phyloP scores from a whole-genome alignment of 768 basidiomycete species.

The Panus rudis region DNA sequence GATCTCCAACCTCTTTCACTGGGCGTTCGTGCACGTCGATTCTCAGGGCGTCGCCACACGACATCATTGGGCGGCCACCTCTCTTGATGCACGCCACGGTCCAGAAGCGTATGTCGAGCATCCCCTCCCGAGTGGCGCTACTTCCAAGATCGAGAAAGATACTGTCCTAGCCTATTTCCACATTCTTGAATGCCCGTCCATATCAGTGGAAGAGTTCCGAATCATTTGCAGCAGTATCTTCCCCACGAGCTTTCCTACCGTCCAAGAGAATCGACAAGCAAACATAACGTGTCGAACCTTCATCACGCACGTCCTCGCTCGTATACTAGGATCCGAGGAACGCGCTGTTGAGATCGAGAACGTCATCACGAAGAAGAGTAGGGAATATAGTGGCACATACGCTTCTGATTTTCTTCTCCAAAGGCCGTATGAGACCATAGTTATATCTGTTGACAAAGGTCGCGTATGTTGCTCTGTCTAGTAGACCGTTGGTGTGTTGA shows the following conservation, averaged over 20 bases:
- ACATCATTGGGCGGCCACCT: conserved; percentile 9
- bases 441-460: too few species aligned
- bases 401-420: too few species aligned
- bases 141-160: conserved; percentile 3
- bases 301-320: conserved; percentile 3
- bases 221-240: conserved; percentile 1
- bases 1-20: conserved; percentile 3
- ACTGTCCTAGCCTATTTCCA: conserved; percentile 9
- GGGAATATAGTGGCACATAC: too few species aligned
- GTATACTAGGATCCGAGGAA: not conserved
- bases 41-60: conserved; percentile 4
- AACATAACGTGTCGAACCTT: conserved; percentile 5
- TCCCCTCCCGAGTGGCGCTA: conserved; percentile 2
- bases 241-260: not conserved
- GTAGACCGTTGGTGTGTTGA: too few species aligned
- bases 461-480: too few species aligned
- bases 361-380: too few species aligned
- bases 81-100: conserved; percentile 2
- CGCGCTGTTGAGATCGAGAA: conserved; percentile 6
- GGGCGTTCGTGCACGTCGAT: conserved; percentile 8
- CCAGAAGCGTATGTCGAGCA: conserved; percentile 6
- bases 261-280: conserved; percentile 3
- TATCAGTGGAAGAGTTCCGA: not conserved
- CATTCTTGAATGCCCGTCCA: not conserved
- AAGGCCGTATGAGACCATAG: too few species aligned